Percentiles rank a stretch among this genome's conserved stretches.
Conservation (phyloP, 2,329 filamentous ascomycete species). For the Fusarium tuaranense region DNA sequence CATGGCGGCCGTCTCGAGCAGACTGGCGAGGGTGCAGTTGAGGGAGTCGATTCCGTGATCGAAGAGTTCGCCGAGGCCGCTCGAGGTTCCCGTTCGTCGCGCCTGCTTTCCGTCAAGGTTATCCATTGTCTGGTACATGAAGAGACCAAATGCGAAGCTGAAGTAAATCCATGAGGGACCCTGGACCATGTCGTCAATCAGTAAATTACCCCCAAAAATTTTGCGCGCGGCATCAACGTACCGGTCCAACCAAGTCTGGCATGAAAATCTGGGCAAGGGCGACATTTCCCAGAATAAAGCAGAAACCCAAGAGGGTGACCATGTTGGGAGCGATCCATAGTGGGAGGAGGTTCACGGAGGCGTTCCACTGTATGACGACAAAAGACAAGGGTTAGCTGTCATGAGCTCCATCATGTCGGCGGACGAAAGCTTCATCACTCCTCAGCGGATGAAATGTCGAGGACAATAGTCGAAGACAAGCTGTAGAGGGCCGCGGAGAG, state of each 20-base stretch:
- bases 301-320: slow-evolving; percentile 95
- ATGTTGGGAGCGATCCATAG: slow-evolving; percentile 98
- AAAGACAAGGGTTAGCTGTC: slow-evolving; percentile 34
- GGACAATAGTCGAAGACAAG: background rate
- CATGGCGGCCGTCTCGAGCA: slow-evolving; percentile 94
- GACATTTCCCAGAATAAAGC: slow-evolving; percentile 91
- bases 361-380: slow-evolving; percentile 82
- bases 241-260: slow-evolving; percentile 90
- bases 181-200: slow-evolving; percentile 54
- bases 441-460: background rate
- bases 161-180: slow-evolving; percentile 94
- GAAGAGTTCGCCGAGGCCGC: slow-evolving; percentile 94
- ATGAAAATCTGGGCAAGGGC: slow-evolving; percentile 79
- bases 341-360: slow-evolving; percentile 89
- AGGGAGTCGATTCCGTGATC: slow-evolving; percentile 98
- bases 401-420: slow-evolving; percentile 14
- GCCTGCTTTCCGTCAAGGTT: slow-evolving; percentile 99
- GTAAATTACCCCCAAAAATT: background rate
- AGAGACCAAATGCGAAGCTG: slow-evolving; percentile 94
- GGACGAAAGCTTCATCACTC: background rate
- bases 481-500: slow-evolving; percentile 13
- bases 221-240: slow-evolving; percentile 59
- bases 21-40: slow-evolving; percentile 93
- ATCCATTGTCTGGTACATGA: slow-evolving; percentile 99
- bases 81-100: slow-evolving; percentile 92